Evolutionary conservation across 2,329 filamentous ascomycete species (phyloP), one percentile per base, ranked within the genome.

Genomic region (Microthyrium microscopicum): DNA sequence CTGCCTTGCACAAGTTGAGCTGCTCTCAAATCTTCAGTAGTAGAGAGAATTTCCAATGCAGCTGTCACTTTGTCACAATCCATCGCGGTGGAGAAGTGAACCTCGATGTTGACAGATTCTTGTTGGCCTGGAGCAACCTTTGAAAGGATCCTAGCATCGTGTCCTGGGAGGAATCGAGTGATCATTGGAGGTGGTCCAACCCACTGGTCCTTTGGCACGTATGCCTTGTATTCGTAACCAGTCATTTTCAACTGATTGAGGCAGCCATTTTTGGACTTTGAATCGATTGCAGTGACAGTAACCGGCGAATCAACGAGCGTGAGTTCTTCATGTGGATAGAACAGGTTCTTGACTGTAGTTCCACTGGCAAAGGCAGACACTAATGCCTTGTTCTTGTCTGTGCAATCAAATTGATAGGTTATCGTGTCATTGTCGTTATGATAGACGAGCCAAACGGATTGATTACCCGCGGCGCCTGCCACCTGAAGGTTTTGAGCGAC

Each of bases 71-170:
- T 55, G n/a, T 63, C 54, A 47, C 73, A 77, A 41, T 70, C 57
- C 72, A 77, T 75, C 29, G 63, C 53, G 2, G 57, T 55, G 1
- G 70, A 74, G 47, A 74, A 77, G 22, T 68, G 61, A 4, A 77
- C 38, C 31, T 65, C 58, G 28, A 77, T 53, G 5, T 61, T 47
- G 12, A 73, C 42, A 4, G 48, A 54, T 31, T 68, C 62, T 15
- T 30, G 17, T 17, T 53, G 46, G 20, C 54, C 51, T 1, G 54
- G 47, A 1, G 40, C 39, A n/a, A n/a, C n/a, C 20, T 51, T 60
- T 1, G 71, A 73, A 13, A 62, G 39, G 4, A 75, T 45, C 2
- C 70, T 64, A 2, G 52, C 49, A 43, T 78, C 73, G 42, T 78
- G 73, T 3, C 71, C 70, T 4, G 73, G 73, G 3, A 53, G 46